Evolutionary conservation across 2,329 filamentous ascomycete genomes (phyloP), one percentile per base, ranked within the genome.

Genomic region (Fusarium sp.): DNA sequence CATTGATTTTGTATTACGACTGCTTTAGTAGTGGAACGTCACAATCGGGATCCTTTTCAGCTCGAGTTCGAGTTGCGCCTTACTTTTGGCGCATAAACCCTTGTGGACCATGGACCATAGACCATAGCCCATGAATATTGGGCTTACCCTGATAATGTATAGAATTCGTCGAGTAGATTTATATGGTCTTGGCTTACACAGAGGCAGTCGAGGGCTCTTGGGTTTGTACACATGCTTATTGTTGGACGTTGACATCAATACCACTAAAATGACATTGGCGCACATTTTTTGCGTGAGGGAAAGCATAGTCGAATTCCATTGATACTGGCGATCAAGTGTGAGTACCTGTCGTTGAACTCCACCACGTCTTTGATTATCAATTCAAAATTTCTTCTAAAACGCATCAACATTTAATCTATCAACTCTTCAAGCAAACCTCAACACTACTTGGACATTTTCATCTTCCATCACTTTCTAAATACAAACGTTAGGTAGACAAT

Each of bases 191-290:
- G 19, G 21, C 21, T 21, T 25, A 8, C 8, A 8, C 13, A 11
- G 4, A 33, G 13, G 21, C 5, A 42, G 29, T 31, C 7, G 27
- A 29, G 10, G 15, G 17, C 25, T 50, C 31, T 31, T 35, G 13
- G n/a, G 17, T n/a, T 23, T 37, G 29, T 53, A 14, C 33, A 9
- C n/a, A 21, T 6, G 19, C 4, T 19, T 19, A 23, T 29, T 32
- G 25, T 13, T 19, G 23, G 36, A 38, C 23, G 49, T 25, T 67
- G 61, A 49, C 66, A 69, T 55, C 58, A 70, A 45, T 35, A 51
- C 50, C 67, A 46, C 67, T 70, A 70, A 70, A 70, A 70, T 67
- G 65, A 48, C 56, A 66, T 61, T 49, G 48, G 39, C 49, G 31
- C 51, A 62, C 44, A 47, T 52, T 59, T 66, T 66, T 60, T 66